Base-by-base conservation (phyloP, 495 filamentous ascomycete genomes). In the Trichoderma erinaceum region DNA sequence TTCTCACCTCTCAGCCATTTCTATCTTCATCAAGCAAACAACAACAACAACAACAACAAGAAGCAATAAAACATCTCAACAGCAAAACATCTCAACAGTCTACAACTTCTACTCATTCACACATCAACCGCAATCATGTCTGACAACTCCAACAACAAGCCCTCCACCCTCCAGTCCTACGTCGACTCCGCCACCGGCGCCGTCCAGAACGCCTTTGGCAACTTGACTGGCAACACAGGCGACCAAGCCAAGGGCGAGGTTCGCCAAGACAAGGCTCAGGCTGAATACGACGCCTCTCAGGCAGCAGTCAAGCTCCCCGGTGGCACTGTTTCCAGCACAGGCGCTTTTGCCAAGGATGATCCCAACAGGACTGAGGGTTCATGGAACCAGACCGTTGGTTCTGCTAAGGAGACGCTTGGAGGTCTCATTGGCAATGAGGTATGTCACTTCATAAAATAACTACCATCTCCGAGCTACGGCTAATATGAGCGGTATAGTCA, bases 351-450 rank as follows among this genome's bases (percentile, higher is more conserved):
- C 48, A 81, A 85, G 71, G 91, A 97, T 78, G 80, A 92, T 75
- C 82, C 87, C 10, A 80, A 93, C 77, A 90, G 93, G 70, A 75
- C 81, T 21, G 76, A 84, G 6, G 94, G 93, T 41, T 81, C 84
- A 48, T 93, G 90, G 86, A 91, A 97, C 80, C 93, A 98, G 79
- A 95, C 90, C 50, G 70, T 93, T 48, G 94, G 94, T 67, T 86
- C 90, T 0, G 88, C 85, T 50, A 98, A 98, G 84, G 92, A 97
- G 74, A 81, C 86, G 38, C 65, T 96, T 7, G 94, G 94, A 67
- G 88, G 88, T 70, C 63, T 92, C 13, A 69, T 93, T 64, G 94
- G 94, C 68, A 85, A 85, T 68, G 89, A 95, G 79, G 83, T 85
- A 75, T 68, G 77, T 18, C 4, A 27, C 29, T 7, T 16, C 29